These are phyloP conservation scores for Trapa incisa DNA, from an alignment of 345 rosid species.

Conservation along the genomic window DNA sequence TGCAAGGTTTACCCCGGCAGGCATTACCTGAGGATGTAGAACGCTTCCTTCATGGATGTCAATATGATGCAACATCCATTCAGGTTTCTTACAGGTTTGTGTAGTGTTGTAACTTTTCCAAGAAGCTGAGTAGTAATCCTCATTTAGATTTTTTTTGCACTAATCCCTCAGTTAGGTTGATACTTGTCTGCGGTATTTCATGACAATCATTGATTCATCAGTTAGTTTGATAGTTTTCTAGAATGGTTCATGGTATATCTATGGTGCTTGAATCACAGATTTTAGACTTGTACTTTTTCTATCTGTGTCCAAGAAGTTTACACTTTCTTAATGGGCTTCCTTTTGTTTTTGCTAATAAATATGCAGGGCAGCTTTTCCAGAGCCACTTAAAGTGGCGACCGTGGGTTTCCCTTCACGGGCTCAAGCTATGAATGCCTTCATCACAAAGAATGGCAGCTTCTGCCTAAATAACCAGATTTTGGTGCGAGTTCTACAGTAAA, in stretches of 20 bases:
- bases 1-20: constrained; percentile 47
- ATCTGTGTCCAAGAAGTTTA: background rate
- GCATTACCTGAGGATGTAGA: constrained; percentile 48
- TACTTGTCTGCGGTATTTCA: background rate
- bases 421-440: constrained; percentile 52
- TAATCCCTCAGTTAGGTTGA: background rate
- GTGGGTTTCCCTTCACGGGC: constrained; percentile 39
- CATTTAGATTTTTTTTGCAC: too few relatives aligned
- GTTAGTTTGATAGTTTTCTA: too few relatives aligned
- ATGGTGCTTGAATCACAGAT: background rate
- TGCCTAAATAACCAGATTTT: constrained; percentile 48
- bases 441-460: constrained; percentile 46
- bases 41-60: constrained; percentile 61
- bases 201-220: too few relatives aligned
- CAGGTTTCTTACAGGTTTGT: constrained; percentile 28
- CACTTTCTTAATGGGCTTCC: background rate
- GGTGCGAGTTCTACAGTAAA: constrained; percentile 56
- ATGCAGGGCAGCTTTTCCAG: constrained; percentile 29
- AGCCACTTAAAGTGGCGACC: constrained; percentile 23
- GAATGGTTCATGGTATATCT: too few relatives aligned
- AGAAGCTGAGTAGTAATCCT: background rate
- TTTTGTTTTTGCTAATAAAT: background rate
- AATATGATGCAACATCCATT: constrained; percentile 39
- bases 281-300: background rate
- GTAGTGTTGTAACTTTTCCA: background rate